Base-by-base conservation (phyloP, 2,329 filamentous ascomycete species). In the Coccinonectria pachysandricola region DNA sequence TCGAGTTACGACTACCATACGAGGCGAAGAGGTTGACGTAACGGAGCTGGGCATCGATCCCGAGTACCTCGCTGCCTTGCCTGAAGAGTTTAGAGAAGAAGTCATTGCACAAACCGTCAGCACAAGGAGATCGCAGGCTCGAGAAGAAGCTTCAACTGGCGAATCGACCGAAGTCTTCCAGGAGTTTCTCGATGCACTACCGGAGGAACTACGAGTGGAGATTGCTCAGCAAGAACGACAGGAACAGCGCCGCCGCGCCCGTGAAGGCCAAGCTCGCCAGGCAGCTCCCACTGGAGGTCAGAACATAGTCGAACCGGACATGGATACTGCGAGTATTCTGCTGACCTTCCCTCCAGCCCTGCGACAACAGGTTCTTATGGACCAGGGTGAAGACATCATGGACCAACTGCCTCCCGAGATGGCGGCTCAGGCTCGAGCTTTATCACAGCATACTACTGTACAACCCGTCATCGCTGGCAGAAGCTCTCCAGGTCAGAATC, bases 41-140 rank as follows among this genome's bases (percentile, higher is more conserved):
- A 98, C 91, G 0, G 83, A 84, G 34, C 68, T 98, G 35, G 87
- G 88, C 24, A 96, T 98, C 43, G 91, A 98, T 49, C 73, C 81
- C 10, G 87, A 93, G 30, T 98, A 95, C 54, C 72, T 98, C 6
- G 84, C 91, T 32, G 92, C 88, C n/a, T 62, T 98, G n/a, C 91
- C 91, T 0, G 91, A 98, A 43, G 92, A 98, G 35, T 77, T 96
- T 49, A 73, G 91, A 23, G 88, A 96, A 53, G 91, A 98, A 51
- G 91, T 98, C 24, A 83, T 98, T 39, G 85, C 92, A 52, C 78
- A 87, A 36, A 86, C 93, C 32, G 72, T 94, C 37, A 85, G 82
- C 27, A 77, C 84, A 39, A 74, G 88, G 40, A 76, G 88, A 36
- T 80, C 80, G 6, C 75, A 91, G 52, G 83, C 84, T 21, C 56